A percentile compares a stretch with the other conserved stretches of the same genome.
These are phyloP conservation scores for Nothophaeocryptopus gaeumannii DNA, from an alignment of 2,329 filamentous ascomycete species.

Conservation along the genomic window DNA sequence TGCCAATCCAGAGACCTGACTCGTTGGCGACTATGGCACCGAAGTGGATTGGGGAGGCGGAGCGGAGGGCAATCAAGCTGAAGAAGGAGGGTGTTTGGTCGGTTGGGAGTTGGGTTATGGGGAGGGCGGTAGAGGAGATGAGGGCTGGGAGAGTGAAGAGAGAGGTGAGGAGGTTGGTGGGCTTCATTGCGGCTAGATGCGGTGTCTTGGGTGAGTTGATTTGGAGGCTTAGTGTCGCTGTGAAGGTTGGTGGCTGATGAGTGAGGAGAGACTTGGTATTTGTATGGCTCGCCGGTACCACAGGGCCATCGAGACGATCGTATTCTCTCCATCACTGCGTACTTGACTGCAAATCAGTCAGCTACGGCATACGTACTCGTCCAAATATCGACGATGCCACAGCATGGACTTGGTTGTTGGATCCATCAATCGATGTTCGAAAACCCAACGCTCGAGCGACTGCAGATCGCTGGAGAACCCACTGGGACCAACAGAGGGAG, in stretches of 20 bases:
- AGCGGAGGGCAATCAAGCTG: conserved; percentile 27
- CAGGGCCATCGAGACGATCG: too few species aligned
- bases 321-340: too few species aligned
- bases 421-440: too few species aligned
- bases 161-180: conserved; percentile 9
- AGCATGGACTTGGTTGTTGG: too few species aligned
- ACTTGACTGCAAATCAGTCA: too few species aligned
- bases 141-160: conserved; percentile 1
- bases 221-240: neutral
- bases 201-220: neutral
- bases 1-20: conserved; percentile 31
- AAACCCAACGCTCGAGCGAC: too few species aligned
- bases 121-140: conserved; percentile 16
- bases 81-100: conserved; percentile 24
- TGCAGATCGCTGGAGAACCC: too few species aligned
- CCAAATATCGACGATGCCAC: too few species aligned
- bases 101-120: conserved; percentile 11
- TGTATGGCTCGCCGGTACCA: neutral
- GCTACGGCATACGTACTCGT: too few species aligned
- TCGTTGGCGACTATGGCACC: conserved; percentile 26
- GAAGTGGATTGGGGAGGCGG: conserved; percentile 30
- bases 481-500: too few species aligned
- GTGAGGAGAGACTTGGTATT: neutral
- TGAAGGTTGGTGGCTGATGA: conserved; percentile 3
- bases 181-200: conserved; percentile 26